Evolutionary conservation across 2,329 filamentous ascomycete genomes (phyloP).

Genomic region (Annulohypoxylon truncatum): DNA sequence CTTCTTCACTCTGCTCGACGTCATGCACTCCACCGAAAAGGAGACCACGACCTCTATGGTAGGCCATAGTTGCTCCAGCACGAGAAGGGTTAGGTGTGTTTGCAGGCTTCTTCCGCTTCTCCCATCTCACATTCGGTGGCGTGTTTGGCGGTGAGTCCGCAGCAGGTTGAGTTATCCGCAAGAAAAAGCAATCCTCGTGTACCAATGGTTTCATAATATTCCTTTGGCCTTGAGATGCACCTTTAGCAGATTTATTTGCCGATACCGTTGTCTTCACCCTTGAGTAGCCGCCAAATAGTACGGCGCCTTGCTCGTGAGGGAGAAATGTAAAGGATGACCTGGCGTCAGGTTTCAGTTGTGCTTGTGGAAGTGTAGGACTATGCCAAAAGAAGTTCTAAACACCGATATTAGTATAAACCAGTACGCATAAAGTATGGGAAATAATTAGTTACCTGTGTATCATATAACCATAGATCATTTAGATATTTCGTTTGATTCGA

Average conservation of each 20-base stretch:
- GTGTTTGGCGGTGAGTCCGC: conserved; percentile 73
- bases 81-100: conserved; percentile 87
- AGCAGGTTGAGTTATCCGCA: conserved; percentile 80
- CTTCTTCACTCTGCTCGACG: conserved; percentile 90
- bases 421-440: background rate
- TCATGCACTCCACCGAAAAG: conserved; percentile 95
- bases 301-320: conserved; percentile 89
- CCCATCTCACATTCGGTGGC: conserved; percentile 85
- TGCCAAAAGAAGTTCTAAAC: conserved; percentile 82
- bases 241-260: conserved; percentile 72
- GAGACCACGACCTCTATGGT: conserved; percentile 92
- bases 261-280: conserved; percentile 79
- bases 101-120: conserved; percentile 89
- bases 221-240: conserved; percentile 69
- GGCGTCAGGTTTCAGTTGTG: conserved; percentile 88
- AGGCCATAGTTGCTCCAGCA: conserved; percentile 92
- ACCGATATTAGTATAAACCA: conserved; percentile 26
- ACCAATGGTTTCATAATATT: conserved; percentile 87
- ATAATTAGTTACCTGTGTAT: conserved; percentile 65
- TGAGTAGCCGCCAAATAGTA: conserved; percentile 93
- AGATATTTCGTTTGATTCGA: conserved; percentile 95
- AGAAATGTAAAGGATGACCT: conserved; percentile 92
- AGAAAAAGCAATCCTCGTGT: conserved; percentile 94
- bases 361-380: conserved; percentile 77
- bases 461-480: conserved; percentile 94